Evolutionary conservation across 2,329 filamentous ascomycete genomes (phyloP).

Genomic region (Zymoseptoria passerinii): DNA sequence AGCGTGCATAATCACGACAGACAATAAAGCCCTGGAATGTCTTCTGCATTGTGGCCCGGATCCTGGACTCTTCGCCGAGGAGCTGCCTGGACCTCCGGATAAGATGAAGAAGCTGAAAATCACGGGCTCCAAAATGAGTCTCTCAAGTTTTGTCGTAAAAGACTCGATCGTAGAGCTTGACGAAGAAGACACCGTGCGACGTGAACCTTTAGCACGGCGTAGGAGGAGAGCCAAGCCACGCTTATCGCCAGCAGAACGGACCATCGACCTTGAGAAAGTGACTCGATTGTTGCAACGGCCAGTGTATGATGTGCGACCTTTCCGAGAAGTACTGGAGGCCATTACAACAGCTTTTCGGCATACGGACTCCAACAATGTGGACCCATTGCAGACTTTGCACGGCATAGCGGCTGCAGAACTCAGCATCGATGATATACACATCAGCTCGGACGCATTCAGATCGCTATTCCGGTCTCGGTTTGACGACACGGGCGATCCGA

Average conservation of each 20-base stretch:
- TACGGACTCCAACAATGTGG: neutral
- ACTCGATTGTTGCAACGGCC: neutral
- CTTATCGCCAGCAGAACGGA: neutral
- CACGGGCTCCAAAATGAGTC: neutral
- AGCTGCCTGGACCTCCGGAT: neutral
- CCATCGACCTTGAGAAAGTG: neutral
- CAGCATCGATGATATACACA: neutral
- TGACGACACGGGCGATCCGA: neutral
- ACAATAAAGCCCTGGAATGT: neutral
- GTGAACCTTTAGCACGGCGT: neutral
- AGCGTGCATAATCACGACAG: neutral
- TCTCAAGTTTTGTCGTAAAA: neutral
- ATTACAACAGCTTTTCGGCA: neutral
- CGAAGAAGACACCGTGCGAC: neutral
- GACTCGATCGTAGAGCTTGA: neutral
- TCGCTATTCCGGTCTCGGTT: neutral
- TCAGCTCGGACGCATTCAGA: neutral
- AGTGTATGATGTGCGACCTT: neutral
- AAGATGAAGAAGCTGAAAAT: neutral
- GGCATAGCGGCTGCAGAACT: neutral
- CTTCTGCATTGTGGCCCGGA: neutral
- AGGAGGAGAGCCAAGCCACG: neutral
- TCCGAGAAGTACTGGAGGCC: neutral
- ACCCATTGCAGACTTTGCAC: conserved; percentile 8
- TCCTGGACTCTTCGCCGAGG: neutral